phyloP scores from a whole-genome alignment of 2,329 filamentous ascomycete genomes.

The Ascochyta lentis region DNA sequence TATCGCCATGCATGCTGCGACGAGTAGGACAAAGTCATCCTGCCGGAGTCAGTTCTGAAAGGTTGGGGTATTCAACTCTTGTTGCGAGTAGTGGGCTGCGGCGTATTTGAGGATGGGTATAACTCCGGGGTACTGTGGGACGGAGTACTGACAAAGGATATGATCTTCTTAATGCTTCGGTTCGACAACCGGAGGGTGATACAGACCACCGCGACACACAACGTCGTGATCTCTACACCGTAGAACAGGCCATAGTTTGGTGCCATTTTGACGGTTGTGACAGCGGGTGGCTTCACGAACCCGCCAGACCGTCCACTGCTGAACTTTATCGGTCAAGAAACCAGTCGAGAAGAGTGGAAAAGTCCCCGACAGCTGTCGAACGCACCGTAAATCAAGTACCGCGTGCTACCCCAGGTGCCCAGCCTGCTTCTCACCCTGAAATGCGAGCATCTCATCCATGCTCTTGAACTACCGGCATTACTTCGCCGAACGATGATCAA shows the following conservation, averaged over 20 bases:
- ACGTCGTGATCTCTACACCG: slow-evolving; percentile 15
- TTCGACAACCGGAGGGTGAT: slow-evolving; percentile 14
- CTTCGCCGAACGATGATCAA: slow-evolving; percentile 6
- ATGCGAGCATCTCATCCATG: slow-evolving; percentile 2
- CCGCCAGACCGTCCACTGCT: slow-evolving; percentile 5
- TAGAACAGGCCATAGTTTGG: slow-evolving; percentile 19
- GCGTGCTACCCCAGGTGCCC: not conserved
- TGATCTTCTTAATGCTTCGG: slow-evolving; percentile 12
- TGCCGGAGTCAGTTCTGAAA: not conserved
- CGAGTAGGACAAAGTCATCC: slow-evolving; percentile 11
- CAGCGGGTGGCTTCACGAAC: not conserved
- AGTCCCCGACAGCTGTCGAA: not conserved
- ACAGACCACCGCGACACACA: slow-evolving; percentile 14
- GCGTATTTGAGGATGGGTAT: not conserved
- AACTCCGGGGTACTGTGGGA: not conserved
- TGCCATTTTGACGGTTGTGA: slow-evolving; percentile 9
- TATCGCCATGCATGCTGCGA: slow-evolving; percentile 7
- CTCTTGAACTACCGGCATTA: slow-evolving; percentile 4
- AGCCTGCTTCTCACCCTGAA: not conserved
- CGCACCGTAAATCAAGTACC: slow-evolving; percentile 5
- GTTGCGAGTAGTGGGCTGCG: not conserved
- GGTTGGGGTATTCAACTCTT: no score
- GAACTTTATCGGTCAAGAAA: not conserved
- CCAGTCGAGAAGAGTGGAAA: not conserved
- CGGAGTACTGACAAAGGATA: slow-evolving; percentile 6